Evolutionary conservation across 768 basidiomycete species (phyloP).

Genomic region (Lactarius tabidus): DNA sequence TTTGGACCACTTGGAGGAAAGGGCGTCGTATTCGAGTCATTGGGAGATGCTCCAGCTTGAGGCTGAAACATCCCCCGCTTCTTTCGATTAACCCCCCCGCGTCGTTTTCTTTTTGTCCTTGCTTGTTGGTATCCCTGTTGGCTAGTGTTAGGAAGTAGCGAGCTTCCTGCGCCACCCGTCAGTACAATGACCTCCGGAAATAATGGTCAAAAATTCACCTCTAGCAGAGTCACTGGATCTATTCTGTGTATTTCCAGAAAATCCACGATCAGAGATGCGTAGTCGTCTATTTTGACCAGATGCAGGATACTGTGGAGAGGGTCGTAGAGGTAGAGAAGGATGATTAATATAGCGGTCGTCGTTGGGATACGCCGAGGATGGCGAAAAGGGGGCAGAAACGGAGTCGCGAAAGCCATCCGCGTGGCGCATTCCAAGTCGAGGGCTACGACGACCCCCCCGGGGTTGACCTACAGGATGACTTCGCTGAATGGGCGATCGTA

Average conservation of each 20-base stretch:
- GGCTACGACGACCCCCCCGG: conserved; percentile 3
- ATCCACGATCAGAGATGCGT: conserved; percentile 11
- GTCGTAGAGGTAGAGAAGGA: conserved; percentile 24
- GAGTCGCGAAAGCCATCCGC: conserved; percentile 12
- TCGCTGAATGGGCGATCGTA: conserved; percentile 12
- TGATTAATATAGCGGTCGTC: conserved; percentile 16
- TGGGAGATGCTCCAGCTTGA: not conserved
- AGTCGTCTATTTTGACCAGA: conserved; percentile 9
- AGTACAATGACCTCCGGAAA: not conserved
- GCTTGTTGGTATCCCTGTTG: conserved; percentile 10
- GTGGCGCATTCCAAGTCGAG: conserved; percentile 7
- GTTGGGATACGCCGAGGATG: conserved; percentile 8
- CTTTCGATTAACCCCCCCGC: conserved; percentile 22
- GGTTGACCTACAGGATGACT: conserved; percentile 19
- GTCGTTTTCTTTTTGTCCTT: conserved; percentile 16
- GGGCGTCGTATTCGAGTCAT: conserved; percentile 6
- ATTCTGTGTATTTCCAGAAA: conserved; percentile 13
- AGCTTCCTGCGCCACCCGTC: conserved; percentile 5
- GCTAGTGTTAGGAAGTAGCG: not conserved
- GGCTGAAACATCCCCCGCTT: conserved; percentile 11
- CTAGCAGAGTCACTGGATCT: conserved; percentile 8
- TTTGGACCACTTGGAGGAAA: not conserved
- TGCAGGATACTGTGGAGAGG: conserved; percentile 9
- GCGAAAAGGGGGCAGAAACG: not conserved
- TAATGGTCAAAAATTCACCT: conserved; percentile 10